Conservation (phyloP, 2,329 filamentous ascomycete species). For the Cadophora sp. region DNA sequence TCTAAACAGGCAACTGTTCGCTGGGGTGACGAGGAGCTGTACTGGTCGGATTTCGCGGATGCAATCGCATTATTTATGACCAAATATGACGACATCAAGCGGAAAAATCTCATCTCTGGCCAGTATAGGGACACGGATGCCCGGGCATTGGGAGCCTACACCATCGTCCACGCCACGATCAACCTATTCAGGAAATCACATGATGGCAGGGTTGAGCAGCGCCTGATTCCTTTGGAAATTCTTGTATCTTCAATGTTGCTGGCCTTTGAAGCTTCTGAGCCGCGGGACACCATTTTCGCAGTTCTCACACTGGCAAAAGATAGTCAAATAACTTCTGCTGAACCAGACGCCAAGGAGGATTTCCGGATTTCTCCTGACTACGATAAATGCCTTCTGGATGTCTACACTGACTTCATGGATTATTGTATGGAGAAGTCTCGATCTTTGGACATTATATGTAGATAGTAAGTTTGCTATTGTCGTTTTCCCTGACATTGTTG, state of each 20-base stretch:
- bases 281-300: conserved; percentile 33
- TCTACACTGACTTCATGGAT: conserved; percentile 34
- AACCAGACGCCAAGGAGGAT: conserved; percentile 1
- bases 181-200: conserved; percentile 31
- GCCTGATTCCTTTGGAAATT: conserved; percentile 26
- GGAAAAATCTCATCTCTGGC: background rate
- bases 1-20: conserved; percentile 44
- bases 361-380: conserved; percentile 29
- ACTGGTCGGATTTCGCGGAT: conserved; percentile 46
- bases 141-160: conserved; percentile 31
- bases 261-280: conserved; percentile 32
- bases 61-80: conserved; percentile 32
- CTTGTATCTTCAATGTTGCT: conserved; percentile 31
- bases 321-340: background rate
- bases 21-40: conserved; percentile 45
- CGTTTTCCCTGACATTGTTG: too few species aligned
- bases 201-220: conserved; percentile 25
- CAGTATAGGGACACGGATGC: conserved; percentile 17
- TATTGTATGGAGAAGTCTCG: conserved; percentile 32
- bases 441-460: conserved; percentile 33
- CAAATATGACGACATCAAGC: conserved; percentile 26
- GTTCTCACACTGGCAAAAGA: conserved; percentile 33
- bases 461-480: conserved; percentile 2
- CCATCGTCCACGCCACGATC: conserved; percentile 26
- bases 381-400: conserved; percentile 28